Percentiles rank a stretch among this genome's conserved stretches.
phyloP scores from a whole-genome alignment of 75 land plant species.

The Adiantum capillusveneris region DNA sequence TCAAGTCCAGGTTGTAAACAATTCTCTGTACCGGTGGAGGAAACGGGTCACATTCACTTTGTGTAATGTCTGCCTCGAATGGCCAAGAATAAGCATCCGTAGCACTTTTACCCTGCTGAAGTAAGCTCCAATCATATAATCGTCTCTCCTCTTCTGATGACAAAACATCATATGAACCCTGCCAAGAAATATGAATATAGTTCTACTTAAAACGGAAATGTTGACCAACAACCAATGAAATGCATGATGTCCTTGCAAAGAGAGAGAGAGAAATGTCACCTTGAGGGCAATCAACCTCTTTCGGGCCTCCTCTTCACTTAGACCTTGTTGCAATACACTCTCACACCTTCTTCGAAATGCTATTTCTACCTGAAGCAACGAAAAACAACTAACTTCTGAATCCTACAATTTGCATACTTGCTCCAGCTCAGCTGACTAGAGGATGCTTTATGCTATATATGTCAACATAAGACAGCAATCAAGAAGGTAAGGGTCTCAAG shows the following conservation, averaged over 20 bases:
- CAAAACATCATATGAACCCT: constrained; percentile 65
- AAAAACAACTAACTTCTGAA: not conserved
- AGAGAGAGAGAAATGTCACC: constrained; percentile 23
- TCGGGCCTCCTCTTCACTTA: constrained; percentile 42
- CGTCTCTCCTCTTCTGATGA: constrained; percentile 71
- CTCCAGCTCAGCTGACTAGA: too few species aligned
- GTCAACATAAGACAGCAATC: too few species aligned
- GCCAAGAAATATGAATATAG: constrained; percentile 2
- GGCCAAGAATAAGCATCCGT: constrained; percentile 68
- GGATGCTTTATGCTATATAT: too few species aligned
- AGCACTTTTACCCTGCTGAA: constrained; percentile 41
- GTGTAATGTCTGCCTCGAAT: constrained; percentile 64
- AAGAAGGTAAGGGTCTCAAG: too few species aligned
- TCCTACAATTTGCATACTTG: too few species aligned
- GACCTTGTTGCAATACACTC: constrained; percentile 30
- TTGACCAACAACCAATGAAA: not conserved
- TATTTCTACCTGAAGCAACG: constrained; percentile 29
- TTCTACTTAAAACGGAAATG: not conserved
- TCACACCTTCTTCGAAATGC: constrained; percentile 56
- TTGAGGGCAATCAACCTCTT: constrained; percentile 38
- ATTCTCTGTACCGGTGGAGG: constrained; percentile 40
- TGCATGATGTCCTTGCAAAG: not conserved
- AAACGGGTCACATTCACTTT: constrained; percentile 27
- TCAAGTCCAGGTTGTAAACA: too few species aligned
- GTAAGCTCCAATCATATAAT: constrained; percentile 82